Base-by-base conservation (phyloP, 345 rosid genomes). In the Sapria himalayana region DNA sequence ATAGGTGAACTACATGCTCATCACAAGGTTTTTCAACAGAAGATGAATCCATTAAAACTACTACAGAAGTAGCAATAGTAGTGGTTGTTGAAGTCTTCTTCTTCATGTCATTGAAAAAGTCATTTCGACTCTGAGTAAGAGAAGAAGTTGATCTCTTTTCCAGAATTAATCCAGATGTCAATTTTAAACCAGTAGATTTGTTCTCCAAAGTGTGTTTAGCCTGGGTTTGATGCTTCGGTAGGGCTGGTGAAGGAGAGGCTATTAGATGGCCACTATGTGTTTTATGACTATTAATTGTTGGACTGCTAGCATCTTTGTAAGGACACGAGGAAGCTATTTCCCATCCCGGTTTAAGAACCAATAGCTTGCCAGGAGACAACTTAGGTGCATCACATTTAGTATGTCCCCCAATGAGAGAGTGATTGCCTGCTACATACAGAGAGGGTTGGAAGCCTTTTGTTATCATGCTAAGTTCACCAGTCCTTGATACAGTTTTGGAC, bases 51-150 rank as follows among this genome's bases (percentile, higher is more conserved):
- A n/a, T n/a, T n/a, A n/a, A n/a, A n/a, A n/a, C n/a, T n/a, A n/a
- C n/a, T n/a, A n/a, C n/a, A n/a, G n/a, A n/a, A n/a, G n/a, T n/a
- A n/a, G n/a, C 60, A 19, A 57, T 25, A 31, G 78, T 54, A 49
- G 55, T 32, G 55, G 44, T 74, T 45, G 54, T 49, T 12, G 77
- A 55, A 37, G 66, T 62, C 48, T 79, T 80, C 76, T 62, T 76
- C 58, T 74, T 85, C 50, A 85, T 41, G 43, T 61, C 78, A 58
- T 76, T 85, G 34, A 68, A 80, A 51, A 85, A 85, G 22, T 76
- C 82, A 59, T 63, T 61, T 55, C 85, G 69, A 64, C 91, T 85
- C 69, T 74, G 93, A 33, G 85, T 60, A 60, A 77, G 94, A 37
- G 72, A 59, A 46, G 61, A 45, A 38, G 76, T 58, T 2, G 77